Conservation (phyloP, 129 eudicot species). For the Glebionis coronaria region DNA sequence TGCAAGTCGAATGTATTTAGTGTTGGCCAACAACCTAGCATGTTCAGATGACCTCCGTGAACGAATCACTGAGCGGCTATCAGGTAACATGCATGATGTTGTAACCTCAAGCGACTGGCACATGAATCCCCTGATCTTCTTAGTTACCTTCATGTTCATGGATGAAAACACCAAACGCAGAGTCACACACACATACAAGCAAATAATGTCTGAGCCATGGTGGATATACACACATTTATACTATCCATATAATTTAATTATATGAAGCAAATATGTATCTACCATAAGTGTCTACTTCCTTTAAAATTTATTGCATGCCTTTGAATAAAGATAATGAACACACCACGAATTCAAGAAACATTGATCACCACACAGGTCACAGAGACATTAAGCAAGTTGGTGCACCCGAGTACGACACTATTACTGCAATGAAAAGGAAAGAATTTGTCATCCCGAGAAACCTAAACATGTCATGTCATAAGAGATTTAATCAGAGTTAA, state of each 20-base stretch:
- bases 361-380: too few relatives aligned
- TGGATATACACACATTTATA: slow-evolving; percentile 2
- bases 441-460: slow-evolving; percentile 11
- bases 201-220: background rate
- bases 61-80: slow-evolving; percentile 44
- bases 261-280: slow-evolving; percentile 17
- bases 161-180: slow-evolving; percentile 11
- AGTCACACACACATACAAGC: background rate
- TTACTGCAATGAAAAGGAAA: slow-evolving; percentile 30
- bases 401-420: slow-evolving; percentile 25
- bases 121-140: slow-evolving; percentile 66
- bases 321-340: slow-evolving; percentile 13
- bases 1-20: slow-evolving; percentile 42
- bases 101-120: slow-evolving; percentile 59
- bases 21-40: slow-evolving; percentile 35
- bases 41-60: slow-evolving; percentile 38
- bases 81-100: slow-evolving; percentile 50
- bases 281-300: slow-evolving; percentile 9
- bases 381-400: slow-evolving; percentile 16
- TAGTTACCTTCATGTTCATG: slow-evolving; percentile 39
- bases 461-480: background rate
- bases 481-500: too few relatives aligned
- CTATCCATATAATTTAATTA: slow-evolving; percentile 11
- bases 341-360: background rate
- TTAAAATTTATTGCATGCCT: slow-evolving; percentile 23